Conservation (phyloP, 768 basidiomycete genomes). For the Trametes cingulata region DNA sequence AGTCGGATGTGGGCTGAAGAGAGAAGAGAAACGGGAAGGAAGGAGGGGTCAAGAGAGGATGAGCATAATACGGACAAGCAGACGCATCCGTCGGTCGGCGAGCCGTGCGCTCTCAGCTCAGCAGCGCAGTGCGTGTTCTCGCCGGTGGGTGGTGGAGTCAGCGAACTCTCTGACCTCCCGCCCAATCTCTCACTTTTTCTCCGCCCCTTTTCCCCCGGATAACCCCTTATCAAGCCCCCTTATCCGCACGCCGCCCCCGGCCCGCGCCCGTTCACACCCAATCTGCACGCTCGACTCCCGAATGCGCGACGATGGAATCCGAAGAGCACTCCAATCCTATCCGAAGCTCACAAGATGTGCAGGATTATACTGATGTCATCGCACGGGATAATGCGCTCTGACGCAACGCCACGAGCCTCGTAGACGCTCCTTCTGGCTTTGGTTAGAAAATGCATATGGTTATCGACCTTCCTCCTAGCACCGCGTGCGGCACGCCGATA, state of each 20-base stretch:
- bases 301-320: too few species aligned
- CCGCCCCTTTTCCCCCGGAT: slow-evolving; percentile 2
- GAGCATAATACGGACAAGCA: not conserved
- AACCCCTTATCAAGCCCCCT: slow-evolving; percentile 8
- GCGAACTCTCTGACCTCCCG: not conserved
- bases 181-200: not conserved
- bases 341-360: too few species aligned
- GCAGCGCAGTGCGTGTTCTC: not conserved
- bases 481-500: too few species aligned
- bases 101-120: not conserved
- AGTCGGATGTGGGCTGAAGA: slow-evolving; percentile 1
- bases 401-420: too few species aligned
- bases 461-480: too few species aligned
- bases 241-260: not conserved
- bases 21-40: not conserved
- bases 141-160: not conserved
- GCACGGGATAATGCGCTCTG: too few species aligned
- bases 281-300: not conserved
- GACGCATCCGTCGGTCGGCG: not conserved
- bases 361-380: too few species aligned
- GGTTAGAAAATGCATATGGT: too few species aligned
- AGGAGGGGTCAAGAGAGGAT: not conserved
- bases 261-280: not conserved
- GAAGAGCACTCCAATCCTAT: too few species aligned
- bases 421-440: too few species aligned